phyloP scores from a whole-genome alignment of 495 filamentous ascomycete species.

The Massariosphaeria phaeospora region DNA sequence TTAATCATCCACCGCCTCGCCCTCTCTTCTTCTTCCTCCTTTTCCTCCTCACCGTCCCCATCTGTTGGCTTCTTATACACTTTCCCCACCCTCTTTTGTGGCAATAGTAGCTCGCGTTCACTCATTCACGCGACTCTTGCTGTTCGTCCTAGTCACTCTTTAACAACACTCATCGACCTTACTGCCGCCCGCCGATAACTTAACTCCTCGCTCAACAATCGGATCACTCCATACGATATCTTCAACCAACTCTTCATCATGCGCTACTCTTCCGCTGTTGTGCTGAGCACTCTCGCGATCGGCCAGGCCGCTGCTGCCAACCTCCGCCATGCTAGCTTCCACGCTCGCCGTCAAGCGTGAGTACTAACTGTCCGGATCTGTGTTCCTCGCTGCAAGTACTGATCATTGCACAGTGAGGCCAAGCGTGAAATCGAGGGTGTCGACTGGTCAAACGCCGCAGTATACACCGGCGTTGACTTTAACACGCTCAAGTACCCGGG shows the following conservation, averaged over 20 bases:
- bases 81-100: neutral
- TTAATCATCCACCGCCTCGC: conserved; percentile 15
- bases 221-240: neutral
- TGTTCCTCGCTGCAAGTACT: neutral
- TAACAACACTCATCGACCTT: neutral
- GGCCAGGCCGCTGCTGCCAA: conserved; percentile 30
- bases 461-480: too few relatives aligned
- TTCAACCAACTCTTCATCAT: conserved; percentile 15
- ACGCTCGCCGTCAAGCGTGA: conserved; percentile 26
- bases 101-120: conserved; percentile 26
- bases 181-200: neutral
- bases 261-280: conserved; percentile 32
- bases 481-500: too few relatives aligned
- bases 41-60: conserved; percentile 9
- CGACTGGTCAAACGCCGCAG: conserved; percentile 11
- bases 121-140: conserved; percentile 30
- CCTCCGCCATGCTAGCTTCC: conserved; percentile 31
- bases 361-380: neutral
- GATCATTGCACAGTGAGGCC: neutral
- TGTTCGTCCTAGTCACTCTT: conserved; percentile 14
- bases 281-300: conserved; percentile 31
- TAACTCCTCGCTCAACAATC: neutral
- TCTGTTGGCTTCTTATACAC: neutral
- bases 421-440: conserved; percentile 7
- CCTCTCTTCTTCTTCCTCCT: conserved; percentile 11